Evolutionary conservation across 208 protist genomes (phyloP).

Genomic region (Crithidia bombi): DNA sequence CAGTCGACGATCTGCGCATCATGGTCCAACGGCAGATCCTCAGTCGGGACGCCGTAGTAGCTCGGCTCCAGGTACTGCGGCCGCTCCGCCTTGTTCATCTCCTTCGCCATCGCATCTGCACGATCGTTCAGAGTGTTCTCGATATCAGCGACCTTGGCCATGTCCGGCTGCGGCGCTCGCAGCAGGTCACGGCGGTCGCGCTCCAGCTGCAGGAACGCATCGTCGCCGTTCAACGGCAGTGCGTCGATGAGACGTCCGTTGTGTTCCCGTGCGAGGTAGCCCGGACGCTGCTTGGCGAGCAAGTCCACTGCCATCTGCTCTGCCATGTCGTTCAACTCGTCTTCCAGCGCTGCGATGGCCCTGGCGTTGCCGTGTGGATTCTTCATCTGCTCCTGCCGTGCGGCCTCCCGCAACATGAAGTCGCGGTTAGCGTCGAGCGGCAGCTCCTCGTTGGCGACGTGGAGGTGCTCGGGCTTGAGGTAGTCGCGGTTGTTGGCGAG

Average conservation of each 20-base stretch:
- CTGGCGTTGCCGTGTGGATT: constrained; percentile 21
- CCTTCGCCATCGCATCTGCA: constrained; percentile 41
- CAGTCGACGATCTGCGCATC: constrained; percentile 42
- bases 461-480: constrained; percentile 43
- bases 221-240: constrained; percentile 51
- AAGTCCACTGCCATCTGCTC: constrained; percentile 43
- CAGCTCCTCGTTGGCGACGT: constrained; percentile 50
- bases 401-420: constrained; percentile 54
- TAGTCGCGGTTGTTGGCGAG: constrained; percentile 49
- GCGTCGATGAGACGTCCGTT: constrained; percentile 36
- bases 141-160: constrained; percentile 19
- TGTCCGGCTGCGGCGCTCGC: constrained; percentile 30
- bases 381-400: constrained; percentile 45
- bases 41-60: constrained; percentile 37
- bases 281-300: constrained; percentile 43
- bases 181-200: constrained; percentile 45
- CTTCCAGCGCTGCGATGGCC: constrained; percentile 29
- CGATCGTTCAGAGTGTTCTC: constrained; percentile 32
- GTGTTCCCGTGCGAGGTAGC: constrained; percentile 51
- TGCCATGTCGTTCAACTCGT: constrained; percentile 42
- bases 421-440: constrained; percentile 45
- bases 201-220: constrained; percentile 51
- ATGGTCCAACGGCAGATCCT: constrained; percentile 48
- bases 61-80: constrained; percentile 41
- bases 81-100: constrained; percentile 45